These are phyloP conservation scores for Verticillium alfalfae DNA, from an alignment of 2,329 filamentous ascomycete species.

Conservation along the genomic window DNA sequence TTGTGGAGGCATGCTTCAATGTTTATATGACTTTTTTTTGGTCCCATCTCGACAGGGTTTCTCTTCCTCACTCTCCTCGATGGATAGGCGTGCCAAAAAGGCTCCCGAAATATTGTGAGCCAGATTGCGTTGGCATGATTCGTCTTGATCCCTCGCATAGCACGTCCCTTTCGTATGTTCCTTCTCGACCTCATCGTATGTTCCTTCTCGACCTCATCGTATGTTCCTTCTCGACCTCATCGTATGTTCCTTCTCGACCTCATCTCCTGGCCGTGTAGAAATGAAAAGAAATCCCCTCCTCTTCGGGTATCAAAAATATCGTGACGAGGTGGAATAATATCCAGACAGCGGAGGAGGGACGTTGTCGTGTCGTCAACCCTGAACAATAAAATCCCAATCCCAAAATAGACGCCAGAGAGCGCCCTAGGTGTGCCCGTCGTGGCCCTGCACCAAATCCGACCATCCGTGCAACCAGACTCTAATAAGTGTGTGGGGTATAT, in stretches of 20 bases:
- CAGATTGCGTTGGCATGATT: background rate
- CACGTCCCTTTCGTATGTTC: background rate
- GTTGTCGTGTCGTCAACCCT: background rate
- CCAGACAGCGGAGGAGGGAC: background rate
- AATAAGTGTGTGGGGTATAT: background rate
- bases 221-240: background rate
- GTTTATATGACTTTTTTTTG: background rate
- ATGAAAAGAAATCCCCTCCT: background rate
- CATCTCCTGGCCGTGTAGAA: background rate
- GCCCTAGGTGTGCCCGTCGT: background rate
- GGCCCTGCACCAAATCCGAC: background rate
- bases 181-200: background rate
- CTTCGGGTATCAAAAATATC: background rate
- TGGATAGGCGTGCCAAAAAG: background rate
- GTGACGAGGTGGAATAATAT: background rate
- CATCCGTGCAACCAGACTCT: background rate
- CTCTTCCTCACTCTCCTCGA: background rate
- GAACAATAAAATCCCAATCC: background rate
- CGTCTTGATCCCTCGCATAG: background rate
- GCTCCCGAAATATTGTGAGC: background rate
- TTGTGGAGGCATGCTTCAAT: background rate
- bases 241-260: background rate
- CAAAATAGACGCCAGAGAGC: background rate
- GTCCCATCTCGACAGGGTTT: background rate
- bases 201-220: background rate